Evolutionary conservation across 169 alveolate genomes (phyloP).

Genomic region (Cryptosporidium baileyi): DNA sequence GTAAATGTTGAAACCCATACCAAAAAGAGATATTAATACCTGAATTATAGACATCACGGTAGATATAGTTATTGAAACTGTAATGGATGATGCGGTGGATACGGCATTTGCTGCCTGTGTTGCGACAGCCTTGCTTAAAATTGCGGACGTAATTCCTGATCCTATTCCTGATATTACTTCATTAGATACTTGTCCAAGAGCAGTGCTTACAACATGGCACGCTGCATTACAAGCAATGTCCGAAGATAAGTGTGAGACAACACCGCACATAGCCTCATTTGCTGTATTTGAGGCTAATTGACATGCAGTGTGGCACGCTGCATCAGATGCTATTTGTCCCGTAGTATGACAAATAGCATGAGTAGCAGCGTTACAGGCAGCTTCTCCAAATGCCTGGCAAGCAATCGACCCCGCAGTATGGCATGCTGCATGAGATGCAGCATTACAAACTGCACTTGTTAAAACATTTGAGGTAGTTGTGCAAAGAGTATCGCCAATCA

Average conservation of each 20-base stretch:
- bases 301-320: slow-evolving; percentile 57
- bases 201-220: not conserved
- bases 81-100: slow-evolving; percentile 1
- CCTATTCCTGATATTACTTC: not conserved
- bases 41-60: slow-evolving; percentile 15
- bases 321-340: slow-evolving; percentile 8
- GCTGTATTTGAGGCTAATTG: slow-evolving; percentile 31
- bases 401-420: slow-evolving; percentile 1
- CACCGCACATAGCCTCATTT: slow-evolving; percentile 14
- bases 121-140: not conserved
- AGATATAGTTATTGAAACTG: slow-evolving; percentile 26
- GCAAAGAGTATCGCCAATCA: not conserved
- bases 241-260: slow-evolving; percentile 46
- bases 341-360: slow-evolving; percentile 10
- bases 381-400: slow-evolving; percentile 40
- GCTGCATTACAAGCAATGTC: slow-evolving; percentile 30
- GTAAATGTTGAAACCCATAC: slow-evolving; percentile 45
- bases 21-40: slow-evolving; percentile 22
- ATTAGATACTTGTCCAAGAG: not conserved
- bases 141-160: not conserved
- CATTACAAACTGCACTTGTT: not conserved
- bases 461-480: not conserved
- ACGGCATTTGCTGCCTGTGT: not conserved
- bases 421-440: slow-evolving; percentile 39
- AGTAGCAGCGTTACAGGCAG: not conserved